Percentiles rank a stretch among this genome's conserved stretches.
phyloP scores from a whole-genome alignment of 75 land plant species.

The Cryptomeria japonica region DNA sequence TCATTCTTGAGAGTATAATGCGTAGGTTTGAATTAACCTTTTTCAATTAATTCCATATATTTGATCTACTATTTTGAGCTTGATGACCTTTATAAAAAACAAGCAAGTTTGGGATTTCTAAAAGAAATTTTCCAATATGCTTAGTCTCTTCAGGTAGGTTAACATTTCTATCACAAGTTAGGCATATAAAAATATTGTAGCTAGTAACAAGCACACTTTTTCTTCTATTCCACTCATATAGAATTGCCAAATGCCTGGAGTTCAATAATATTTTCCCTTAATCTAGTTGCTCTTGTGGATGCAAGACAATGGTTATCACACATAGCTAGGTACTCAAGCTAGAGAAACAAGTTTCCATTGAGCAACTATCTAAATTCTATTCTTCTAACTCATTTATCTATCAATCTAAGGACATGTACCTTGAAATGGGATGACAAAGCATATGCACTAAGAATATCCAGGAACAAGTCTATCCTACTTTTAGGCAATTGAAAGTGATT shows the following conservation, averaged over 20 bases:
- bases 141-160: neutral
- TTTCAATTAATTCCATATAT: conserved; percentile 44
- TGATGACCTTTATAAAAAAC: conserved; percentile 88
- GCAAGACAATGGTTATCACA: too few species aligned
- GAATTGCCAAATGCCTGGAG: conserved; percentile 38
- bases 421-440: too few species aligned
- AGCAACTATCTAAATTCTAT: too few species aligned
- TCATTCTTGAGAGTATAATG: conserved; percentile 83
- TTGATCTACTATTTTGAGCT: conserved; percentile 46
- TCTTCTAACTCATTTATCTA: too few species aligned
- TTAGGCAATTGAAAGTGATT: too few species aligned
- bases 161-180: conserved; percentile 25
- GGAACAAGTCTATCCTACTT: too few species aligned
- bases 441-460: too few species aligned
- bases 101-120: conserved; percentile 56
- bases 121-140: conserved; percentile 39
- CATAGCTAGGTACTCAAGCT: too few species aligned
- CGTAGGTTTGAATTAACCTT: conserved; percentile 57
- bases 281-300: neutral
- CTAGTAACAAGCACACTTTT: conserved; percentile 52
- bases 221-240: conserved; percentile 54
- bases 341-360: too few species aligned
- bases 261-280: neutral
- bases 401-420: too few species aligned
- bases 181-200: conserved; percentile 48